Base-by-base conservation (phyloP, 345 rosid genomes). In the Mercurialis annua region DNA sequence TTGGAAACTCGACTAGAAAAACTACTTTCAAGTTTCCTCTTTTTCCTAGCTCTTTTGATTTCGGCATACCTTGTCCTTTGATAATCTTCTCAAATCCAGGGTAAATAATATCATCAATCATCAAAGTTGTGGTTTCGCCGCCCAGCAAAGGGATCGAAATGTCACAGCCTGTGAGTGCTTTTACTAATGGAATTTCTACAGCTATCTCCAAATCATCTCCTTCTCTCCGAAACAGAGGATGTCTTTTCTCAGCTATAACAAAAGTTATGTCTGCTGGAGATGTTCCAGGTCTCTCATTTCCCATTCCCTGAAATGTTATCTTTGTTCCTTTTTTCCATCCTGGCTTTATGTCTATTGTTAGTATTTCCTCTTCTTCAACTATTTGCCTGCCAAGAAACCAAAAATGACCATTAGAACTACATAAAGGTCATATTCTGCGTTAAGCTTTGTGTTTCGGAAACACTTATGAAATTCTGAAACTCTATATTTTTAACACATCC, bases 241-340 rank as follows among this genome's bases (percentile, higher is more conserved):
- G 97, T 23, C 69, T 63, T 74, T 84, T 84, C 85, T 90, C 97
- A 0, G 74, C 76, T 6, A 92, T 68, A 60, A 86, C 65, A 12
- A 92, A 90, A 1, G 80, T 84, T 27, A 92, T 54, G 38, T 92
- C 97, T 0, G 93, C 88, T 0, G 95, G 83, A n/a, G 48, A 74
- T 44, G 67, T 58, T 0, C 92, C 90, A n/a, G 80, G 79, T 40
- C 79, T 76, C 81, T 92, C 92, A 31, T 80, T 85, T 30, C 90
- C 97, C 84, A 71, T 85, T 5, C 93, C 92, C 79, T 88, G 86
- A n/a, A 92, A 92, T 52, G 97, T 92, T 17, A 88, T 77, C 80
- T 76, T 85, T 0, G 96, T 92, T 50, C 97, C 96, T 15, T 72
- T 77, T 72, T 79, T 90, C 98, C 98, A 92, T 54, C 97, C 98